Conservation (phyloP, 2,329 filamentous ascomycete species). For the Pyrenochaeta sp. region DNA sequence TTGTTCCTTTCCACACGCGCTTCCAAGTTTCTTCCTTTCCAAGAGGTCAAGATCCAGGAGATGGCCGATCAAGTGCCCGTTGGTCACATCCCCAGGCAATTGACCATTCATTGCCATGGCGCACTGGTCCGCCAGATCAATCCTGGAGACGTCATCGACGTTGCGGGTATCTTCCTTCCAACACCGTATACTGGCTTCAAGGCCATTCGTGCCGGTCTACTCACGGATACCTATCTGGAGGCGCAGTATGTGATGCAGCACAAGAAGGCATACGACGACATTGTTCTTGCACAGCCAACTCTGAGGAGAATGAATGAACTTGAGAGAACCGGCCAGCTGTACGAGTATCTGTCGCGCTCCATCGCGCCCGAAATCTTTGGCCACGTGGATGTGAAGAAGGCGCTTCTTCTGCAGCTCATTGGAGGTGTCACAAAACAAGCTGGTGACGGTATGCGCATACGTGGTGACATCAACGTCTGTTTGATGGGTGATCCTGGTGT, state of each 20-base stretch:
- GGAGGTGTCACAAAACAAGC: constrained; percentile 96
- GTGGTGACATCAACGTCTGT: constrained; percentile 98
- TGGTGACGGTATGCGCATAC: constrained; percentile 98
- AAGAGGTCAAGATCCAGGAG: constrained; percentile 98
- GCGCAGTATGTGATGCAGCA: constrained; percentile 93
- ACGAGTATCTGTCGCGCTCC: constrained; percentile 93
- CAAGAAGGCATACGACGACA: constrained; percentile 97
- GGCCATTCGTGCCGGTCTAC: constrained; percentile 92
- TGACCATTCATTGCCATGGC: constrained; percentile 91
- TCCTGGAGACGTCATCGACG: constrained; percentile 92
- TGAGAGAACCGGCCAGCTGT: constrained; percentile 86
- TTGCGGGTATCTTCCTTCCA: constrained; percentile 94
- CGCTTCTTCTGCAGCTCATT: constrained; percentile 91
- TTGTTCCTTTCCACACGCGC: constrained; percentile 94
- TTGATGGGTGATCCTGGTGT: constrained; percentile 99
- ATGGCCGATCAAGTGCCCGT: constrained; percentile 99
- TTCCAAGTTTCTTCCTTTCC: constrained; percentile 96
- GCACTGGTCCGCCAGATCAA: constrained; percentile 86
- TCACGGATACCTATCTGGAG: constrained; percentile 97
- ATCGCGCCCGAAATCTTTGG: constrained; percentile 98
- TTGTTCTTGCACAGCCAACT: constrained; percentile 81
- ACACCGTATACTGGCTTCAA: constrained; percentile 99
- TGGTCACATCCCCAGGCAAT: constrained; percentile 90
- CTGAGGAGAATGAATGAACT: constrained; percentile 86
- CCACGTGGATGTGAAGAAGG: constrained; percentile 97